Evolutionary conservation across 1,284 basidiomycete species (phyloP).

Genomic region (Termitomyces sp.): DNA sequence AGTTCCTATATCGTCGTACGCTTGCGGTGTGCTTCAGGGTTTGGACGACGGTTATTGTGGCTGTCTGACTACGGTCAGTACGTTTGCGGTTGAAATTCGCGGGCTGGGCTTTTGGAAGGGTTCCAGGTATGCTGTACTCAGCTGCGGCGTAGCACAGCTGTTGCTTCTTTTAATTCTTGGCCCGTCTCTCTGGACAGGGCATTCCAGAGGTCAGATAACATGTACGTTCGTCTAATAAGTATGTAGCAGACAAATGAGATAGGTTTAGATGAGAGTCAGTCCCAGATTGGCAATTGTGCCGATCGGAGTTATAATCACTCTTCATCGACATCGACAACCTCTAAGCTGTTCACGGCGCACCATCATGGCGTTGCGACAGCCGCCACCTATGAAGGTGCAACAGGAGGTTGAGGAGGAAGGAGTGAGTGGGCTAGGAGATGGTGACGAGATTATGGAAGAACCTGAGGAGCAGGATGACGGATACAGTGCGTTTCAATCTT

Average conservation of each 20-base stretch:
- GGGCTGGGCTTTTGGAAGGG: constrained; percentile 53
- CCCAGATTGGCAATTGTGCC: constrained; percentile 16
- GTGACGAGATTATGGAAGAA: constrained; percentile 67
- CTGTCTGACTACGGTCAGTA: constrained; percentile 91
- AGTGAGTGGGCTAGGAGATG: constrained; percentile 48
- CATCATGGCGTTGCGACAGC: constrained; percentile 43
- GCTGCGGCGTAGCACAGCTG: constrained; percentile 68
- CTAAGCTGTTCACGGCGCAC: constrained; percentile 12
- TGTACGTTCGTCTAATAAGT: constrained; percentile 26
- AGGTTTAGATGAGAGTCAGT: neutral
- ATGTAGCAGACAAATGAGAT: neutral
- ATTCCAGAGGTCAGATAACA: constrained; percentile 28
- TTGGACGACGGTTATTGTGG: constrained; percentile 93
- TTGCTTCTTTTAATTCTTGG: constrained; percentile 77
- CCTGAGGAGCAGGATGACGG: constrained; percentile 60
- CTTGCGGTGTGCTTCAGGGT: constrained; percentile 75
- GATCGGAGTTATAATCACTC: constrained; percentile 35
- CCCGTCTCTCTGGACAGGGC: constrained; percentile 47
- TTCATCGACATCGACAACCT: constrained; percentile 20
- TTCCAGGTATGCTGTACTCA: constrained; percentile 65
- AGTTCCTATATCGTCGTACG: constrained; percentile 38
- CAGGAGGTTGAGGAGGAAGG: constrained; percentile 48
- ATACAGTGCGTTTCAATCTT: constrained; percentile 50
- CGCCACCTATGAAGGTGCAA: constrained; percentile 36
- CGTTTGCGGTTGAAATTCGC: constrained; percentile 81